Conservation (phyloP, 2,329 filamentous ascomycete species). For the Ambrosiella xylebori region DNA sequence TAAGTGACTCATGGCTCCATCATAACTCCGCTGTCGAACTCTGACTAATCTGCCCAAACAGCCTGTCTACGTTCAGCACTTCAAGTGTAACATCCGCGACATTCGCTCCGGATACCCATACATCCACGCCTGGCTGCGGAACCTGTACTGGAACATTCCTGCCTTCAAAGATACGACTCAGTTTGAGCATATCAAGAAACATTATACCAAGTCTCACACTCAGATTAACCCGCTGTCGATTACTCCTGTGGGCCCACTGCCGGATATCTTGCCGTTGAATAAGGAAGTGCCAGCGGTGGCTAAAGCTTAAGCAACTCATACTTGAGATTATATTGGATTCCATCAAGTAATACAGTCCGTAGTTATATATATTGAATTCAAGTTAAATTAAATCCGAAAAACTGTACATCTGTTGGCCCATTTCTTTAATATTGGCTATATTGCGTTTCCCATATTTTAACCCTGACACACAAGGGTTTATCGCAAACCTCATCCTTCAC, state of each 20-base stretch:
- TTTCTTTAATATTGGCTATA: neutral
- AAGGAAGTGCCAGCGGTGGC: constrained; percentile 50
- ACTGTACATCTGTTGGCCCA: too few relatives aligned
- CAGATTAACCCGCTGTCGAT: constrained; percentile 56
- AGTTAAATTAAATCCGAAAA: neutral
- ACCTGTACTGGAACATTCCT: constrained; percentile 66
- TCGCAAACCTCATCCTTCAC: neutral
- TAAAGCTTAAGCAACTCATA: neutral
- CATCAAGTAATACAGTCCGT: neutral
- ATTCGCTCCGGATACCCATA: constrained; percentile 70
- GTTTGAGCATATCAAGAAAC: constrained; percentile 87
- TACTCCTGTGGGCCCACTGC: constrained; percentile 69
- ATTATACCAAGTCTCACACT: constrained; percentile 43
- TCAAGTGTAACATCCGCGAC: constrained; percentile 73
- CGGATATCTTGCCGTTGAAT: constrained; percentile 59
- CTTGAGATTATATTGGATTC: neutral
- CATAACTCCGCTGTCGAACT: neutral
- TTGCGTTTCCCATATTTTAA: neutral
- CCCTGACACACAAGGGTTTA: neutral
- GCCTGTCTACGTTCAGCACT: constrained; percentile 70
- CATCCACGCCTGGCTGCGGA: constrained; percentile 64
- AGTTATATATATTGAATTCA: neutral
- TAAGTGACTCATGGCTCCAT: constrained; percentile 17
- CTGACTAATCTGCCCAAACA: constrained; percentile 13
- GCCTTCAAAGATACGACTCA: constrained; percentile 73